Conservation (phyloP, 2,329 filamentous ascomycete species). For the Colletotrichum sp. region DNA sequence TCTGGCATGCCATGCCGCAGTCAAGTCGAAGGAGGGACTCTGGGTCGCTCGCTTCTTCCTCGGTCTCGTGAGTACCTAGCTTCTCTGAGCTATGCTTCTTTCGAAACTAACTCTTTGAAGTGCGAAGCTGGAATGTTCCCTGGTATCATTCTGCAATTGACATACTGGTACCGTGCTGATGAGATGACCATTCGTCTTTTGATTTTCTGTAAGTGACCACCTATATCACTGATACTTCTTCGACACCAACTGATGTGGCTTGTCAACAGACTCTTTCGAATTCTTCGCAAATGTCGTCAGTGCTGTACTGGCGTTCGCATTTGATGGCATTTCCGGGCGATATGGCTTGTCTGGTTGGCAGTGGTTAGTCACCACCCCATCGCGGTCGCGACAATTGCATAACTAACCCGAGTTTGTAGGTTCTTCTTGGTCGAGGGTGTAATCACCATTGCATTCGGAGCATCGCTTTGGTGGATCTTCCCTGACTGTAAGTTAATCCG, state of each 20-base stretch:
- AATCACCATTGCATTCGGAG: background rate
- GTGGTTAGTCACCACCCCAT: background rate
- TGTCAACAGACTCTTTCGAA: slow-evolving; percentile 4
- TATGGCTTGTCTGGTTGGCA: slow-evolving; percentile 37
- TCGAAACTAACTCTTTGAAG: background rate
- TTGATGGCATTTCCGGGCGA: slow-evolving; percentile 39
- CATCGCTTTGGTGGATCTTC: background rate
- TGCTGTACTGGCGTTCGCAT: slow-evolving; percentile 47
- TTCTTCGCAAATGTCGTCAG: slow-evolving; percentile 46
- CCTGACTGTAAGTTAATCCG: background rate
- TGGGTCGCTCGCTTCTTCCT: background rate
- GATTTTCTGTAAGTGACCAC: slow-evolving; percentile 43
- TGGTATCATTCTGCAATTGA: slow-evolving; percentile 46
- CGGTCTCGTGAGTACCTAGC: background rate
- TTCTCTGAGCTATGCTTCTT: background rate
- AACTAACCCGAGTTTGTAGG: background rate
- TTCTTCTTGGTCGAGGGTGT: background rate
- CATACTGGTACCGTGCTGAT: slow-evolving; percentile 52
- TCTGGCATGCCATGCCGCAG: background rate
- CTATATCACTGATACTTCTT: background rate
- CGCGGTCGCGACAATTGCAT: background rate
- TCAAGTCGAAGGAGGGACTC: background rate
- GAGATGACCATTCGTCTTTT: slow-evolving; percentile 49
- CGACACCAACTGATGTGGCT: background rate
- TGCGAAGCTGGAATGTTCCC: slow-evolving; percentile 46